phyloP scores from a whole-genome alignment of 495 filamentous ascomycete genomes.

The Penicillium parvum region DNA sequence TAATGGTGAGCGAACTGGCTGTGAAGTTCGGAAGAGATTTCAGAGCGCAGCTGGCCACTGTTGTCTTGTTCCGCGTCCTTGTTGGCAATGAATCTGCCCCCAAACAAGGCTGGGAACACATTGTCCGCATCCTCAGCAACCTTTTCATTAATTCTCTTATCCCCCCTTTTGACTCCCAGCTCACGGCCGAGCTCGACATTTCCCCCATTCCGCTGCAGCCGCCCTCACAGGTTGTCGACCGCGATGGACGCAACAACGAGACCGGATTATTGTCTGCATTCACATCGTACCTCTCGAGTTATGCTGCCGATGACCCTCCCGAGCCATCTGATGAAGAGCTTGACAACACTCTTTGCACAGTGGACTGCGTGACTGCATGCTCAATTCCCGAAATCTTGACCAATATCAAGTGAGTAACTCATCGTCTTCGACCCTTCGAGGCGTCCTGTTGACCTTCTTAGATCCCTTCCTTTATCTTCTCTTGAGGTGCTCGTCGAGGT shows the following conservation, averaged over 20 bases:
- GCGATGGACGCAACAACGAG: conserved; percentile 70
- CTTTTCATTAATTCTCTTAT: conserved; percentile 94
- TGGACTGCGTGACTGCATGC: conserved; percentile 90
- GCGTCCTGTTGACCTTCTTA: conserved; percentile 25
- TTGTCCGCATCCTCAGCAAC: conserved; percentile 89
- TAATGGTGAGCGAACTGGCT: conserved; percentile 98
- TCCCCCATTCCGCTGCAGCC: conserved; percentile 83
- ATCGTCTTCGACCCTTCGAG: background rate
- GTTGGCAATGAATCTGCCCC: conserved; percentile 76
- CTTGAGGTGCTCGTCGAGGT: conserved; percentile 66
- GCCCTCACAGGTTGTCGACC: conserved; percentile 90
- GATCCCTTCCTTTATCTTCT: conserved; percentile 62
- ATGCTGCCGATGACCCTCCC: conserved; percentile 94
- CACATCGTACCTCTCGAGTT: conserved; percentile 95
- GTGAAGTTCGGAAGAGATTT: conserved; percentile 95
- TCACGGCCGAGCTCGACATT: conserved; percentile 66
- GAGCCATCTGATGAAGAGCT: conserved; percentile 97
- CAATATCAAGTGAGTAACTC: conserved; percentile 70
- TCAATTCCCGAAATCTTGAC: conserved; percentile 76
- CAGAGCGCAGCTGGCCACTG: conserved; percentile 86
- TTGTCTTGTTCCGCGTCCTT: conserved; percentile 89
- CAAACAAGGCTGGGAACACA: conserved; percentile 74
- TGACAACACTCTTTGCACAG: conserved; percentile 89
- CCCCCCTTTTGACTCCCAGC: conserved; percentile 72
- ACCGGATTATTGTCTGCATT: conserved; percentile 87